Conservation (phyloP, 192 early-diverging fungal species). For the Chytriomyces sp. region DNA sequence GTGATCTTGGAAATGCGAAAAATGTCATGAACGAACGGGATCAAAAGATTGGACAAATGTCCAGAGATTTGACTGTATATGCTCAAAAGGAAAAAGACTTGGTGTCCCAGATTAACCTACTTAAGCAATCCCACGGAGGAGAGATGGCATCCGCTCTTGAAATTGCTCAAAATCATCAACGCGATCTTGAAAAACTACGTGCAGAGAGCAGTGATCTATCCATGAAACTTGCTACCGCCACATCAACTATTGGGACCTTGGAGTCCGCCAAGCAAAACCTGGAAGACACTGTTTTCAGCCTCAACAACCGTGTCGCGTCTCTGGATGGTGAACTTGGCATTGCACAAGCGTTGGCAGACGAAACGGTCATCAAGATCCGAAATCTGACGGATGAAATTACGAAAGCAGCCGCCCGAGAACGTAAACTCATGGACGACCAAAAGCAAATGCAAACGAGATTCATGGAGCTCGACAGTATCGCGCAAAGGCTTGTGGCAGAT, state of each 20-base stretch:
- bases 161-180: slow-evolving; percentile 28
- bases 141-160: slow-evolving; percentile 28
- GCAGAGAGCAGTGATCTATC: background rate
- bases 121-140: slow-evolving; percentile 34
- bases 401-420: slow-evolving; percentile 16
- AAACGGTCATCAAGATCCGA: slow-evolving; percentile 34
- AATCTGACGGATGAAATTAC: slow-evolving; percentile 24
- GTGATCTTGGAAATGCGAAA: slow-evolving; percentile 27
- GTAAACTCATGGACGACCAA: slow-evolving; percentile 28
- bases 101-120: slow-evolving; percentile 11
- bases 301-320: slow-evolving; percentile 16
- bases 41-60: slow-evolving; percentile 1
- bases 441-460: slow-evolving; percentile 25
- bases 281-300: slow-evolving; percentile 11
- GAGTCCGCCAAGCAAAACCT: background rate
- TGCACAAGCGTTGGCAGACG: slow-evolving; percentile 27
- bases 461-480: slow-evolving; percentile 25
- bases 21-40: slow-evolving; percentile 24
- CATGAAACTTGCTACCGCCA: background rate
- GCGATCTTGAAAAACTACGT: slow-evolving; percentile 24
- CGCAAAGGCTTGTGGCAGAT: slow-evolving; percentile 27
- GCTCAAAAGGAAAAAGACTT: slow-evolving; percentile 21
- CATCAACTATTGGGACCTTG: background rate
- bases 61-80: slow-evolving; percentile 3
- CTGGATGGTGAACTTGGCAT: slow-evolving; percentile 18